phyloP scores from a whole-genome alignment of 352 stramenopile genomes.

The Pythium grandisporangium region DNA sequence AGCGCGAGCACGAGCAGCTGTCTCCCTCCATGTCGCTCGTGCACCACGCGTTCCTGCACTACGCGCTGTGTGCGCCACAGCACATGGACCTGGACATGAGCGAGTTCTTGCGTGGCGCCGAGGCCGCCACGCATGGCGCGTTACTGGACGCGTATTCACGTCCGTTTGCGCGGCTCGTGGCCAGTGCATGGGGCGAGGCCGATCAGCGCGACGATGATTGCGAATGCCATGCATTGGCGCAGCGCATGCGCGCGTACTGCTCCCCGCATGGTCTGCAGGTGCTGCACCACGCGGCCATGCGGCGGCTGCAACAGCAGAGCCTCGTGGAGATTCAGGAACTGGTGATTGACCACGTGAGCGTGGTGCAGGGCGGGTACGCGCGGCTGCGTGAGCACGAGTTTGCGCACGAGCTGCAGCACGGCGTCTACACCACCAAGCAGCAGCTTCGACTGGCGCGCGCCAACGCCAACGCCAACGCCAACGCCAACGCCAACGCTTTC shows the following conservation, averaged over 20 bases:
- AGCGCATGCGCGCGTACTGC: slow-evolving; percentile 8
- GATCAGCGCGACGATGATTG: background rate
- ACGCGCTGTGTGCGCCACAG: slow-evolving; percentile 8
- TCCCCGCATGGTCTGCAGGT: slow-evolving; percentile 3
- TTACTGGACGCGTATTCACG: slow-evolving; percentile 4
- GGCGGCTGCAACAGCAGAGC: background rate
- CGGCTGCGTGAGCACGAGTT: slow-evolving; percentile 3
- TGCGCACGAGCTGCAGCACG: background rate
- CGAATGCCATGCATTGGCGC: too few relatives aligned
- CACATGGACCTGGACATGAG: slow-evolving; percentile 7
- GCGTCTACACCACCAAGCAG: background rate
- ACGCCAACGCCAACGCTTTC: too few relatives aligned
- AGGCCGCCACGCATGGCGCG: background rate
- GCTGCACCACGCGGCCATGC: background rate
- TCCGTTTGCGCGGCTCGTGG: background rate
- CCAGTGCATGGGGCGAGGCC: background rate
- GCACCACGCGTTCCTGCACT: slow-evolving; percentile 7
- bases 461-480: too few relatives aligned
- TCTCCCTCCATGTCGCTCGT: slow-evolving; percentile 6
- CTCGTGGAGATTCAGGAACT: background rate
- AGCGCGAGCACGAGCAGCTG: slow-evolving; percentile 3
- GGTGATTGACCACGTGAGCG: slow-evolving; percentile 1
- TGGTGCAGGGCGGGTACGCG: slow-evolving; percentile 5
- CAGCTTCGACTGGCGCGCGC: too few relatives aligned
- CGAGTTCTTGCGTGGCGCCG: slow-evolving; percentile 6